Conservation (phyloP, 441 rosid species). For the Brassica balearica region DNA sequence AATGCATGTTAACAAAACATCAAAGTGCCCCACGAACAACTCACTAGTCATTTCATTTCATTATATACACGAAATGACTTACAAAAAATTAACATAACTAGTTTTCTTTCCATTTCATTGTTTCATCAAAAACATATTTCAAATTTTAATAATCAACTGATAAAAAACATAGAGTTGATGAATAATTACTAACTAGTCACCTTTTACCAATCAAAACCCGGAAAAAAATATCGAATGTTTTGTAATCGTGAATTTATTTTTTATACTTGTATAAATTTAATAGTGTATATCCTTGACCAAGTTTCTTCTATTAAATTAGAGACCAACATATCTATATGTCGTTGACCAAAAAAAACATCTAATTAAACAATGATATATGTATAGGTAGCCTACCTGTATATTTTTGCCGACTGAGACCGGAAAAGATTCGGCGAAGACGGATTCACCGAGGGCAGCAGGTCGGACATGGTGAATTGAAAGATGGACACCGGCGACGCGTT, state of each 20-base stretch:
- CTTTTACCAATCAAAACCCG: background rate
- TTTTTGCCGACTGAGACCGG: slow-evolving; percentile 76
- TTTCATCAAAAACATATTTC: background rate
- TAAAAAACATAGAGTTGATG: background rate
- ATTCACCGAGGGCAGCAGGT: slow-evolving; percentile 75
- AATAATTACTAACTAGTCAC: background rate
- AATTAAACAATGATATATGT: background rate
- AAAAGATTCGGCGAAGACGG: slow-evolving; percentile 69
- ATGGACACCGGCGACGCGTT: slow-evolving; percentile 86
- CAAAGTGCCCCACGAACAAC: background rate
- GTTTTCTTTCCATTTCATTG: background rate
- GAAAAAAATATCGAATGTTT: background rate
- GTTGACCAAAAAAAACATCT: background rate
- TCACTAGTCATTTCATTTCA: background rate
- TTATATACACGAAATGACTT: background rate
- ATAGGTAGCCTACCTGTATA: slow-evolving; percentile 62
- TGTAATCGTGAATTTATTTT: background rate
- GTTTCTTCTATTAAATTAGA: background rate
- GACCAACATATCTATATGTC: background rate
- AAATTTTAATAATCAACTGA: background rate
- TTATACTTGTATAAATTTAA: background rate
- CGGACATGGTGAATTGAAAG: slow-evolving; percentile 84
- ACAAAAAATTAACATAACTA: background rate
- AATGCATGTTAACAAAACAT: slow-evolving; percentile 25
- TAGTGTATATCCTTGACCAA: background rate